These are phyloP conservation scores for Tremellales sp. DNA, from an alignment of 1,284 basidiomycete genomes.

Conservation along the genomic window DNA sequence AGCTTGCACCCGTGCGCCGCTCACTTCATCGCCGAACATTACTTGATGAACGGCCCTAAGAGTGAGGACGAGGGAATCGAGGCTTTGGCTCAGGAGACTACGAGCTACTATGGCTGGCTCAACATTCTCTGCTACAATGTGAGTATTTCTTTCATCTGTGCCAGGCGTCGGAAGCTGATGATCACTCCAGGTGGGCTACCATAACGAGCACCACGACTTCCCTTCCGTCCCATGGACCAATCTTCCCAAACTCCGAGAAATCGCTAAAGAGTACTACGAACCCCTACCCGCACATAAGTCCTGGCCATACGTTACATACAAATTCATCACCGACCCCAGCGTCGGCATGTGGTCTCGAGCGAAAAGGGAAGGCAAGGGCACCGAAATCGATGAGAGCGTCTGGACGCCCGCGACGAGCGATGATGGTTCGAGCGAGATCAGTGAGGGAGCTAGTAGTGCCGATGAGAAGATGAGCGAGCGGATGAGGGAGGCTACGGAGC, in stretches of 20 bases:
- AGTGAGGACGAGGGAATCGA: slow-evolving; percentile 21
- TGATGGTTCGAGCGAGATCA: background rate
- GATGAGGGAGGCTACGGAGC: slow-evolving; percentile 22
- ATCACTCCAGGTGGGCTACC: slow-evolving; percentile 84
- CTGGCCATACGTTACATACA: slow-evolving; percentile 91
- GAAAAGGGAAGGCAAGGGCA: slow-evolving; percentile 46
- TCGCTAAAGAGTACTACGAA: slow-evolving; percentile 93
- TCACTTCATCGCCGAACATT: slow-evolving; percentile 97
- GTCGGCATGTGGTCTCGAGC: slow-evolving; percentile 63
- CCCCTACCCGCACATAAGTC: slow-evolving; percentile 77
- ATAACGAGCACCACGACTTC: slow-evolving; percentile 99
- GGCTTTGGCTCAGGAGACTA: slow-evolving; percentile 74
- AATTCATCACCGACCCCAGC: slow-evolving; percentile 85
- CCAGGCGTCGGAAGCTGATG: background rate
- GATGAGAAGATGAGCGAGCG: slow-evolving; percentile 11
- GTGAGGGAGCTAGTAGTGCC: slow-evolving; percentile 4
- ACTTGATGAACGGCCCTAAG: slow-evolving; percentile 76
- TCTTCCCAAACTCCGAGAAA: slow-evolving; percentile 72
- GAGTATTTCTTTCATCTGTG: slow-evolving; percentile 33
- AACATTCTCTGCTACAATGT: slow-evolving; percentile 95
- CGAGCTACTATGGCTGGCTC: slow-evolving; percentile 90
- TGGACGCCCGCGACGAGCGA: slow-evolving; percentile 28
- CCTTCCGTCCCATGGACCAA: slow-evolving; percentile 93
- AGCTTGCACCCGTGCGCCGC: slow-evolving; percentile 92
- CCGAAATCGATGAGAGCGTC: slow-evolving; percentile 34